Evolutionary conservation across 202 grass and related monocot species (phyloP).

Genomic region (Musa balbisiana): DNA sequence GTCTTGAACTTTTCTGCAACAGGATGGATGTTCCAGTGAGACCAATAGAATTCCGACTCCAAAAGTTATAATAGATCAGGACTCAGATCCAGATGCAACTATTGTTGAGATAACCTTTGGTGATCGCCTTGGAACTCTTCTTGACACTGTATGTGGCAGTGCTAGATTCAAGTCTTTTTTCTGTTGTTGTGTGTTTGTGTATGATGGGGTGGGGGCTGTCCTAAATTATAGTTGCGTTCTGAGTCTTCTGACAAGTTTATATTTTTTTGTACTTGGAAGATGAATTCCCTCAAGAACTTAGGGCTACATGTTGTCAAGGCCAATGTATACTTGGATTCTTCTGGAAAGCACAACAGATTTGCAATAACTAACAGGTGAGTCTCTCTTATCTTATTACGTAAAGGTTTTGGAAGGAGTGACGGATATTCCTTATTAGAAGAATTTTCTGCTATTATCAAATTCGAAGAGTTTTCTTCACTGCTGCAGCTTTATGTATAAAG

Average conservation of each 20-base stretch:
- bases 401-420: too few relatives aligned
- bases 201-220: neutral
- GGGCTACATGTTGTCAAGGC: slow-evolving; percentile 95
- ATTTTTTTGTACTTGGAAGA: slow-evolving; percentile 39
- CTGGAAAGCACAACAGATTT: slow-evolving; percentile 90
- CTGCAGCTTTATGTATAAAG: slow-evolving; percentile 29
- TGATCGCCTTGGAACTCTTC: slow-evolving; percentile 90
- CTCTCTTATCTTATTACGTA: slow-evolving; percentile 17
- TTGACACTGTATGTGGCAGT: slow-evolving; percentile 74
- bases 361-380: slow-evolving; percentile 73
- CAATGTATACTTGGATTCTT: slow-evolving; percentile 80
- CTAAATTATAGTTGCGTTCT: neutral
- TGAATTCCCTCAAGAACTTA: slow-evolving; percentile 79
- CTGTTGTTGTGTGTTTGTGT: neutral
- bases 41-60: slow-evolving; percentile 75
- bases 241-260: slow-evolving; percentile 24
- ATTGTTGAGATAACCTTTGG: slow-evolving; percentile 93
- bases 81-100: slow-evolving; percentile 87
- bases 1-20: slow-evolving; percentile 39
- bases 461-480: slow-evolving; percentile 28
- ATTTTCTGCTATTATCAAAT: slow-evolving; percentile 11
- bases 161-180: neutral
- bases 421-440: neutral
- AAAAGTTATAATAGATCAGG: slow-evolving; percentile 99
- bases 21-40: slow-evolving; percentile 61